Evolutionary conservation across 257 asterid species (phyloP), one percentile per base, ranked within the genome.

Genomic region (Buddleja alternifolia): DNA sequence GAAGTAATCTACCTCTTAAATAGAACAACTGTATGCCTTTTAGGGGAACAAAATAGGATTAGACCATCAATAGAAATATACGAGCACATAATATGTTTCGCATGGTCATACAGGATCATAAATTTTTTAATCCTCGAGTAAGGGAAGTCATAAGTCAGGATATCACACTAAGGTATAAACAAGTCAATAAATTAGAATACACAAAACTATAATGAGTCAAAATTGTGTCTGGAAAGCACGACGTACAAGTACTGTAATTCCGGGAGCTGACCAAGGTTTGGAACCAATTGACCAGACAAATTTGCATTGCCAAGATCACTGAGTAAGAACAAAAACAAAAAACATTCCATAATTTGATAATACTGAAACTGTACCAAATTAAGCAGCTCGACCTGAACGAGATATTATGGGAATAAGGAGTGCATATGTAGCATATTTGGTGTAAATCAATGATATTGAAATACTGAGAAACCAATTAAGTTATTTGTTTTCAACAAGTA

Each of bases 301-400:
- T 93, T 84, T 53, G 97, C 97, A 80, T 93, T 93, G 59, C 97
- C 97, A 36, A 93, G 96, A 81, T 93, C 99, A 69, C 99, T 93
- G 86, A 55, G 45, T n/a, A 53, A 67, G 44, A 67, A 60, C 58
- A 65, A 58, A 56, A 34, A 2, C 57, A 62, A 46, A 76, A 12
- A 9, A 36, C 9, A 63, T 60, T 41, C 12, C 62, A 61, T 67
- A 63, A 55, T 60, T 62, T 11, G 6, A 64, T 36, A 50, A 11
- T 51, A 21, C 52, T 51, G 29, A 58, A 36, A 10, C 6, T 19
- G 51, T 41, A 64, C 24, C 37, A 37, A 66, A 46, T 51, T 61
- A 20, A 52, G 60, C 66, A 54, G 59, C 72, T 46, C 44, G 39
- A 48, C 6, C 21, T 23, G 8, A 69, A 45, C 42, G 57, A 34